Conservation (phyloP, 1,284 basidiomycete species). For the Heliocybe sulcata region DNA sequence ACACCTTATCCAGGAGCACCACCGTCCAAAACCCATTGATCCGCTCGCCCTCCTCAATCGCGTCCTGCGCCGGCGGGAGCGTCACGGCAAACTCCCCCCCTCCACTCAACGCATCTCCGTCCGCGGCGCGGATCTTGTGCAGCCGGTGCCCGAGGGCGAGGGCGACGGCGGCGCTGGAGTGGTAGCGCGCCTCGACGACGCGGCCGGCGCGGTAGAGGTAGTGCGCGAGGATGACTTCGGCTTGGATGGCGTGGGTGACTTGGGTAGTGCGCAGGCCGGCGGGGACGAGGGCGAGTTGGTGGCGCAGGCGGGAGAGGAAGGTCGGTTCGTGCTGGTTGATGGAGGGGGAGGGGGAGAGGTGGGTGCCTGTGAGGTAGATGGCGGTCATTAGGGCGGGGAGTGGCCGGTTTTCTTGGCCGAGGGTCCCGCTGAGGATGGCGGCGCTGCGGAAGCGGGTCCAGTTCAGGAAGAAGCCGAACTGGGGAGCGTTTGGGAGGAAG, state of each 20-base stretch:
- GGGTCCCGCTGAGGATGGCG: neutral
- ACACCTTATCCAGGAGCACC: slow-evolving; percentile 55
- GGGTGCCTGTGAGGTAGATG: slow-evolving; percentile 42
- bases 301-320: slow-evolving; percentile 36
- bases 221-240: slow-evolving; percentile 45
- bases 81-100: slow-evolving; percentile 4
- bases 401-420: slow-evolving; percentile 32
- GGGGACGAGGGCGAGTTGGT: slow-evolving; percentile 24
- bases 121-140: slow-evolving; percentile 21
- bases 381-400: slow-evolving; percentile 38
- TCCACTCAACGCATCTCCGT: slow-evolving; percentile 6
- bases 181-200: slow-evolving; percentile 33
- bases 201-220: slow-evolving; percentile 42
- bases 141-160: slow-evolving; percentile 27
- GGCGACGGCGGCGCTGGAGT: slow-evolving; percentile 30
- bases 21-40: slow-evolving; percentile 68
- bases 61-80: slow-evolving; percentile 27
- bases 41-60: slow-evolving; percentile 50
- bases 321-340: slow-evolving; percentile 23
- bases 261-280: slow-evolving; percentile 31
- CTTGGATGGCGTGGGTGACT: slow-evolving; percentile 46
- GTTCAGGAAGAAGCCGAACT: slow-evolving; percentile 26
- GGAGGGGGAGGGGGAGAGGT: slow-evolving; percentile 24
- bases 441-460: slow-evolving; percentile 19
- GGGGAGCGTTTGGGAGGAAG: slow-evolving; percentile 16